Percentiles rank a stretch among this genome's conserved stretches.
These are phyloP conservation scores for Madurella mycetomatis DNA, from an alignment of 2,329 filamentous ascomycete species.

Conservation along the genomic window DNA sequence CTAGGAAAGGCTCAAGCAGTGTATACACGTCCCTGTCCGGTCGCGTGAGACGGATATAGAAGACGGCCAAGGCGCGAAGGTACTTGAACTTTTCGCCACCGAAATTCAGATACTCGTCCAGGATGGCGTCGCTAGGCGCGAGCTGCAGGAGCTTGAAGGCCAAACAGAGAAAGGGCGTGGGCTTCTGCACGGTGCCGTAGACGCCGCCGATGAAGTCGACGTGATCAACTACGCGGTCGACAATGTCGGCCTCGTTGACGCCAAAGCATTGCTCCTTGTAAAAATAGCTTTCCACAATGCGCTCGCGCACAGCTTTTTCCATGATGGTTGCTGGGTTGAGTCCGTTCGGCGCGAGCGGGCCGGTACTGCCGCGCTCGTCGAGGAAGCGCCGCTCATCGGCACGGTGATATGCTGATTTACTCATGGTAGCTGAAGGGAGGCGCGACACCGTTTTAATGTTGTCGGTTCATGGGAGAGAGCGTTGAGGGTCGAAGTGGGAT, in stretches of 20 bases:
- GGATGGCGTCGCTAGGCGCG: constrained; percentile 70
- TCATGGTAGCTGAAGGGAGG: constrained; percentile 28
- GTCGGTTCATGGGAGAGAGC: constrained; percentile 7
- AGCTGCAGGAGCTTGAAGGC: constrained; percentile 93
- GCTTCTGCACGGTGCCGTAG: constrained; percentile 76
- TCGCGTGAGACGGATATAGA: constrained; percentile 89
- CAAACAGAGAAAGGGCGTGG: constrained; percentile 88
- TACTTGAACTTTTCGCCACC: constrained; percentile 80
- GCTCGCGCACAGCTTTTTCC: constrained; percentile 92
- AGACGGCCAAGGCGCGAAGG: constrained; percentile 79
- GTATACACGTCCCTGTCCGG: constrained; percentile 74
- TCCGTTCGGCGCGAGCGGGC: constrained; percentile 72
- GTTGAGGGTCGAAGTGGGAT: too few species aligned
- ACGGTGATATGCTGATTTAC: constrained; percentile 53
- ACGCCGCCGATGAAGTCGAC: constrained; percentile 84
- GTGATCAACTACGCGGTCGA: constrained; percentile 82
- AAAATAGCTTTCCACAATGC: constrained; percentile 92
- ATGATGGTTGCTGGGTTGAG: constrained; percentile 94
- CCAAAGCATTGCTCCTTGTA: constrained; percentile 99
- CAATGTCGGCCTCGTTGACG: constrained; percentile 75
- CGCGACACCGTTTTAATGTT: neutral
- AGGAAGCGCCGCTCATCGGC: constrained; percentile 80
- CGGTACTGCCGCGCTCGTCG: constrained; percentile 81
- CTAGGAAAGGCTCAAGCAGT: constrained; percentile 75
- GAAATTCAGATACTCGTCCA: constrained; percentile 73